Conservation (phyloP, 139 green algal genomes). For the Bryopsis sp. region DNA sequence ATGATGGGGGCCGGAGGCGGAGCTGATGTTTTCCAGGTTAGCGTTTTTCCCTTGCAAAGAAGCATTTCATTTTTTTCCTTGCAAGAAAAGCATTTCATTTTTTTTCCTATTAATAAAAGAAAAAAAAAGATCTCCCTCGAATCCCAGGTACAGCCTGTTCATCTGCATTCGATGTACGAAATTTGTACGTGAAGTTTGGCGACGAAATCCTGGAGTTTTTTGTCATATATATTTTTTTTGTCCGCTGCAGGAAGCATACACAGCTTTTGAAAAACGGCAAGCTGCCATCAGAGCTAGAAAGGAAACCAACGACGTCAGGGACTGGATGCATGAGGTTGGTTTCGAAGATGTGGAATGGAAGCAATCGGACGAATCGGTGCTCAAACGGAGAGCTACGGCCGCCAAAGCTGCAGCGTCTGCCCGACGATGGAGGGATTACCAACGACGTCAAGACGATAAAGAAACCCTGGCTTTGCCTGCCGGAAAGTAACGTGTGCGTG, state of each 20-base stretch:
- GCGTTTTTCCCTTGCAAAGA: no score
- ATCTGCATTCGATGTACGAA: no score
- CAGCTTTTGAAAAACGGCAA: conserved; percentile 9
- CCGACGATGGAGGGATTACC: conserved; percentile 10
- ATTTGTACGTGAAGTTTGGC: no score
- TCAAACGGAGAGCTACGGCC: conserved; percentile 8
- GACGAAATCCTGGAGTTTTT: not conserved
- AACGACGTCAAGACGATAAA: not conserved
- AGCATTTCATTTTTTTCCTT: no score
- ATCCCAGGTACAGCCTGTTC: no score
- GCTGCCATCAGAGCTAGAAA: not conserved
- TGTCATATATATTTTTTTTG: not conserved
- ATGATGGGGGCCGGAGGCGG: conserved; percentile 31
- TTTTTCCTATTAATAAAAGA: no score
- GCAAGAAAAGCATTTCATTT: no score
- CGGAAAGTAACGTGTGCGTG: no score
- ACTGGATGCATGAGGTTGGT: conserved; percentile 5
- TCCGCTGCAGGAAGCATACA: not conserved
- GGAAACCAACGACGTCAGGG: not conserved
- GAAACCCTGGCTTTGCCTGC: no score
- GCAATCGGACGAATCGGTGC: not conserved
- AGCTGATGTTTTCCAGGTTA: conserved; percentile 39
- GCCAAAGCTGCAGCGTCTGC: conserved; percentile 5
- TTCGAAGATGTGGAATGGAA: not conserved
- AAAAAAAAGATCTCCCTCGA: no score